Base-by-base conservation (phyloP, 169 alveolate genomes). In the Blepharisma undulans region DNA sequence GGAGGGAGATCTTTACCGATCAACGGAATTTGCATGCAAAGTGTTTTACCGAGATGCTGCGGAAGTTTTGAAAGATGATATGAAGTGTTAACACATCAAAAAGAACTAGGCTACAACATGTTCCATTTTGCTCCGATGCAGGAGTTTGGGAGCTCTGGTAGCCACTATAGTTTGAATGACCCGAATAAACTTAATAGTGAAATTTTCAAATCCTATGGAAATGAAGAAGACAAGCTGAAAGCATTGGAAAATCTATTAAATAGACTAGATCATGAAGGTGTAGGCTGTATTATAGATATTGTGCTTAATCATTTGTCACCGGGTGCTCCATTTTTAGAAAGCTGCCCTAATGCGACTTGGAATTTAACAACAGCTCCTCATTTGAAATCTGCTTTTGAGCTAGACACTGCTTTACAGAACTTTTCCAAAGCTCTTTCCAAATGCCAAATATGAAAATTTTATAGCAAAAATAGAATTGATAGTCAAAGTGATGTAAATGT, bases 261-360 rank as follows among this genome's bases (percentile, higher is more conserved):
- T 34, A 93, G 92, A 81, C 7, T 78, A 3, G 71, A 78, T 5
- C 29, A 6, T 4, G 25, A 29, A 21, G 98, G 98, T 3, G 86
- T 97, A 29, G 92, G 97, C n/a, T 93, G 98, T 59, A 93, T 98
- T 22, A 94, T 97, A 72, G 99, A 98, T 93, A 91, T 98, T 61
- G 99, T 98, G n/a, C 92, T 98, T 18, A 98, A 98, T 92, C 99
- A 98, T 91, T 97, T 99, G 6, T 98, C 99, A 1, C 95, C 90
- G 91, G 97, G 98, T 90, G 92, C 98, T 27, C 97, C 96, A 4
- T 98, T 99, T 98, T 91, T 97, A 3, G 87, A 77, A 33, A 96
- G 95, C 10, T 97, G 96, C 59, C 99, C 99, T 8, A 98, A 97
- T 88, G 94, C 98, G 48, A 98, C 98, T 12, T 98, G 92, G 84